A percentile compares a stretch with the other conserved stretches of the same genome.
Conservation (phyloP, 1,139 yeast genomes). For the Suhomyces coccinellae region DNA sequence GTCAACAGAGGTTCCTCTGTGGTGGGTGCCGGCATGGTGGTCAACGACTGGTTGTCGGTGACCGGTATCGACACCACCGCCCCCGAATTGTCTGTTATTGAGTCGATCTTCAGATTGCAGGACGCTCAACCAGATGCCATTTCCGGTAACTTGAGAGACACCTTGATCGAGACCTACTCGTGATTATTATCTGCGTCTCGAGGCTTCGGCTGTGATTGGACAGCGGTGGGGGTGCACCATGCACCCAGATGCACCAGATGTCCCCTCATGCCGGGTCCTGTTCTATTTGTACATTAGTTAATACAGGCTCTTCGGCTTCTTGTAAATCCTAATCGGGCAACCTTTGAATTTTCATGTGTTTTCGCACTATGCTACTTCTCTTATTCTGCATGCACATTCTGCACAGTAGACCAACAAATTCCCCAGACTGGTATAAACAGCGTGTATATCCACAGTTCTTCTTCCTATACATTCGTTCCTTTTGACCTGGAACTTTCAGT, state of each 20-base stretch:
- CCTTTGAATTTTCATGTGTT: background rate
- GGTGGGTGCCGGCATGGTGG: conserved; percentile 98
- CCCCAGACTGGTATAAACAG: background rate
- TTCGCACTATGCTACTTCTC: too few relatives aligned
- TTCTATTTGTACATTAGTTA: conserved; percentile 11
- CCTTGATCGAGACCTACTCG: conserved; percentile 83
- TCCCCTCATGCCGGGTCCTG: background rate
- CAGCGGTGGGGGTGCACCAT: too few relatives aligned
- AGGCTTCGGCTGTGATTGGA: background rate
- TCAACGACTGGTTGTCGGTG: conserved; percentile 97
- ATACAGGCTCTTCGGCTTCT: conserved; percentile 6
- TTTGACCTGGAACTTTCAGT: too few relatives aligned
- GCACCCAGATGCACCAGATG: background rate
- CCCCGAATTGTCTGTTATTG: conserved; percentile 95
- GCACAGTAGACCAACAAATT: background rate
- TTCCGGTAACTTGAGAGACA: conserved; percentile 82
- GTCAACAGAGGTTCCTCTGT: conserved; percentile 97
- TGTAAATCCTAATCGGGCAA: conserved; percentile 3
- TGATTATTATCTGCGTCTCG: background rate
- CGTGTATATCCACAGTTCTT: too few relatives aligned
- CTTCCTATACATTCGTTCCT: too few relatives aligned
- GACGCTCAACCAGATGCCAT: conserved; percentile 87
- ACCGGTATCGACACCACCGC: conserved; percentile 98
- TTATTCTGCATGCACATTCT: background rate
- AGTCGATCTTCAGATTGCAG: conserved; percentile 89